Percentiles rank a stretch among this genome's conserved stretches.
Conservation (phyloP, 352 stramenopile genomes). For the Plasmopara halstedii region DNA sequence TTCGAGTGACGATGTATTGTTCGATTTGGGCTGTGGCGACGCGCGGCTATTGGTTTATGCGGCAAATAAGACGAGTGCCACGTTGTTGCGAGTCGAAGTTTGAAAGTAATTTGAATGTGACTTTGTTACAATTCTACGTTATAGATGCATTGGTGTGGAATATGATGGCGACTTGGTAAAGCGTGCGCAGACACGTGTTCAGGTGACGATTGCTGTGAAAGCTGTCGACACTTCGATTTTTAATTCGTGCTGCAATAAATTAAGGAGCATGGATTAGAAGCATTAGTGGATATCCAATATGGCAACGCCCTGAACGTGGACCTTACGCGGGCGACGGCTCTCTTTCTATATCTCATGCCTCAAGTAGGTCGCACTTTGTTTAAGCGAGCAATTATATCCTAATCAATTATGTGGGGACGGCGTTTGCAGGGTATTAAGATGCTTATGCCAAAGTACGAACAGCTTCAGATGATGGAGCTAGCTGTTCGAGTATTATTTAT, state of each 20-base stretch:
- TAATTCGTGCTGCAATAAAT: no score
- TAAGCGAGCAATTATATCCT: slow-evolving; percentile 8
- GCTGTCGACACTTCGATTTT: no score
- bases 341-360: slow-evolving; percentile 81
- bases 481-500: neutral
- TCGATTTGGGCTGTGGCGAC: slow-evolving; percentile 75
- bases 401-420: neutral
- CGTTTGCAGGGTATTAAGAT: slow-evolving; percentile 50
- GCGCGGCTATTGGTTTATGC: slow-evolving; percentile 62
- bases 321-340: slow-evolving; percentile 46
- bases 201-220: slow-evolving; percentile 21
- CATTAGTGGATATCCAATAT: slow-evolving; percentile 52
- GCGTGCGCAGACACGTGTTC: slow-evolving; percentile 33
- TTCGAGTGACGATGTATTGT: slow-evolving; percentile 44
- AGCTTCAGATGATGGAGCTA: neutral
- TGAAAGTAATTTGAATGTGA: neutral
- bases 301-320: slow-evolving; percentile 54
- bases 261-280: slow-evolving; percentile 32
- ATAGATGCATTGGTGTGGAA: slow-evolving; percentile 66
- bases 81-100: slow-evolving; percentile 8
- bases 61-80: slow-evolving; percentile 33
- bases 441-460: slow-evolving; percentile 56
- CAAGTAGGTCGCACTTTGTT: slow-evolving; percentile 28
- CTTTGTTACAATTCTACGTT: neutral
- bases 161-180: slow-evolving; percentile 57